Base-by-base conservation (phyloP, 192 early-diverging fungal genomes). In the Linnemannia hyalina region DNA sequence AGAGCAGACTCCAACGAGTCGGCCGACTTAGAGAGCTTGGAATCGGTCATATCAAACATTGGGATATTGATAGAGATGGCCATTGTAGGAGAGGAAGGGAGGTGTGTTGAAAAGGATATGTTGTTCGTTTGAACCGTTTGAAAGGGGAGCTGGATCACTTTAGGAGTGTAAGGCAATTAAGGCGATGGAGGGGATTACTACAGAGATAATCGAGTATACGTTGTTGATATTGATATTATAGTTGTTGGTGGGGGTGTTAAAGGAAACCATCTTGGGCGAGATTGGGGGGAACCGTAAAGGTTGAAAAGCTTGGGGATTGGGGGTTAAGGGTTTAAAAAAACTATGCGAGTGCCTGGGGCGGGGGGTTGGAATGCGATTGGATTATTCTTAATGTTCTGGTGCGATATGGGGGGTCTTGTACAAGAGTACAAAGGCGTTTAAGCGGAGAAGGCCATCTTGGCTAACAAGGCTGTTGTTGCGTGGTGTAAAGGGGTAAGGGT, bases 401-500 rank as follows among this genome's bases (percentile, higher is more conserved):
- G 82, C 82, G 82, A 84, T 55, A 41, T 52, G 78, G 83, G 82
- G 68, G 42, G 44, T 63, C 29, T 20, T 77, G 74, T 76, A 75
- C 82, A 77, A 74, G 65, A 85, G 70, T 79, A 78, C 80, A 79
- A 74, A 73, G 76, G 68, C 69, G 81, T 77, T 86, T 86, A 86
- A 86, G 84, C 84, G 44, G 84, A 81, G 54, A 75, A 32, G 76
- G 84, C 78, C 84, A 86, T 86, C 52, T 86, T 86, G 84, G 78
- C 71, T 32, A 78, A 46, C 41, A 73, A 69, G 41, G 38, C 55
- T 69, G 65, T 35, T 65, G 35, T 63, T 15, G 49, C 32, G 57
- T 38, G 54, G 73, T 29, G 44, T n/a, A 26, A 35, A 5, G 20
- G 15, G 35, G 11, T 42, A 65, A 38, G 11, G 32, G 41, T 35